Evolutionary conservation across 192 early-diverging fungal genomes (phyloP), one percentile per base, ranked within the genome.

Genomic region (Paraglomus occultum): DNA sequence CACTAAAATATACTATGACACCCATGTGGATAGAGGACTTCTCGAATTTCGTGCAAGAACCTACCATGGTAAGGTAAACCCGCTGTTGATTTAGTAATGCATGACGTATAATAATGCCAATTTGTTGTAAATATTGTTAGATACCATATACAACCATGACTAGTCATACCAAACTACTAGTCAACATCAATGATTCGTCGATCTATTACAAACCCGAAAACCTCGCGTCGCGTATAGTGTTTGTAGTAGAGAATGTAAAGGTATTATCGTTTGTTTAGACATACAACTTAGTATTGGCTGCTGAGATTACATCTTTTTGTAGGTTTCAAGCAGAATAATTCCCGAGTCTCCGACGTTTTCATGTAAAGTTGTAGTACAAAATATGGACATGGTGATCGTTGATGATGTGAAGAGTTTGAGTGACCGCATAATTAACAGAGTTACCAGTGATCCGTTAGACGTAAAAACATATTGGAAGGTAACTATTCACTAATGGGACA

Each of bases 121-220:
- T n/a, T 14, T 5, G 18, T 38, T 40, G 12, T 23, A n/a, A 20
- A 48, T 4, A 38, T 57, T 43, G 22, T 45, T 68, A 80, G 76
- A 74, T 79, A 57, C 54, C 71, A 2, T 76, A 67, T 46, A 58
- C 83, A 15, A 82, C 84, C 40, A 64, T 80, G 20, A 77, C 82
- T 17, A 76, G 58, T 22, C 82, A 87, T 51, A 90, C 85, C 8
- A 88, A 85, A 46, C 58, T 91, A 0, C 73, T 79, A 51, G 83
- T 87, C 0, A 80, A 80, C 51, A 71, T 91, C 3, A 71, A 72
- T n/a, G 85, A 88, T 67, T 79, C 81, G 10, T 79, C 80, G 14
- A 73, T 91, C 64, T 84, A 88, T 59, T 88, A 85, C 47, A 82
- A 80, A 23, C 89, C 89, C 1, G 43, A 79, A 9, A 57, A 85